A percentile compares a stretch with the other conserved stretches of the same genome.
Conservation (phyloP, 2,329 filamentous ascomycete genomes). For the Claviceps spartinae region DNA sequence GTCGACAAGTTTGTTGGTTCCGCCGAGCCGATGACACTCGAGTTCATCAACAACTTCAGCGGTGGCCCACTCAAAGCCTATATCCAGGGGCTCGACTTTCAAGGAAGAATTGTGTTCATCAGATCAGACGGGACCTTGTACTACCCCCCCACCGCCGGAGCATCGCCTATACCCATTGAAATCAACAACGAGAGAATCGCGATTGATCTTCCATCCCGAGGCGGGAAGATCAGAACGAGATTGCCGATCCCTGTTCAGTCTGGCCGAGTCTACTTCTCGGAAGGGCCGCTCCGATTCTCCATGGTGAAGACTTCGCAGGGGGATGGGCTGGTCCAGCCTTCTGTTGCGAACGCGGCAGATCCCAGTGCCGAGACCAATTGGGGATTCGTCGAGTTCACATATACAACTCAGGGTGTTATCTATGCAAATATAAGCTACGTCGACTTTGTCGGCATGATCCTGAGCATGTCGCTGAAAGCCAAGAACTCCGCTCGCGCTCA, state of each 20-base stretch:
- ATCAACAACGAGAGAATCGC: slow-evolving; percentile 24
- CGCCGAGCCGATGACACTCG: slow-evolving; percentile 12
- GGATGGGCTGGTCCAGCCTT: slow-evolving; percentile 33
- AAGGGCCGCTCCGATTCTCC: slow-evolving; percentile 28
- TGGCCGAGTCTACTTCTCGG: slow-evolving; percentile 32
- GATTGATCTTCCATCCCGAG: slow-evolving; percentile 26
- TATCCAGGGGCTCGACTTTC: slow-evolving; percentile 29
- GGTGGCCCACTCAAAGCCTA: slow-evolving; percentile 28
- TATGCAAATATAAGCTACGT: slow-evolving; percentile 38
- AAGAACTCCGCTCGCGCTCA: slow-evolving; percentile 21
- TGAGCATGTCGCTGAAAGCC: slow-evolving; percentile 33
- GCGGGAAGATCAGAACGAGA: slow-evolving; percentile 23
- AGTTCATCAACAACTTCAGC: slow-evolving; percentile 30
- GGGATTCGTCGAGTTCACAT: slow-evolving; percentile 37
- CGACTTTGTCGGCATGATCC: slow-evolving; percentile 35
- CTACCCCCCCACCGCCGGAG: slow-evolving; percentile 25
- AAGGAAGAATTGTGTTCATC: slow-evolving; percentile 28
- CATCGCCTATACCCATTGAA: slow-evolving; percentile 20
- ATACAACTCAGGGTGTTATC: slow-evolving; percentile 23
- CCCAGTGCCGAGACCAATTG: slow-evolving; percentile 30
- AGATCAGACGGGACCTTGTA: slow-evolving; percentile 24
- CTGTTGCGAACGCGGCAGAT: slow-evolving; percentile 28
- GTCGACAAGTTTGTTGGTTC: not conserved
- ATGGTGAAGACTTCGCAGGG: slow-evolving; percentile 20
- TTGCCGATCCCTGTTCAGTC: slow-evolving; percentile 27